Evolutionary conservation across 257 asterid species (phyloP), one percentile per base, ranked within the genome.

Genomic region (Euphrasia confusa): DNA sequence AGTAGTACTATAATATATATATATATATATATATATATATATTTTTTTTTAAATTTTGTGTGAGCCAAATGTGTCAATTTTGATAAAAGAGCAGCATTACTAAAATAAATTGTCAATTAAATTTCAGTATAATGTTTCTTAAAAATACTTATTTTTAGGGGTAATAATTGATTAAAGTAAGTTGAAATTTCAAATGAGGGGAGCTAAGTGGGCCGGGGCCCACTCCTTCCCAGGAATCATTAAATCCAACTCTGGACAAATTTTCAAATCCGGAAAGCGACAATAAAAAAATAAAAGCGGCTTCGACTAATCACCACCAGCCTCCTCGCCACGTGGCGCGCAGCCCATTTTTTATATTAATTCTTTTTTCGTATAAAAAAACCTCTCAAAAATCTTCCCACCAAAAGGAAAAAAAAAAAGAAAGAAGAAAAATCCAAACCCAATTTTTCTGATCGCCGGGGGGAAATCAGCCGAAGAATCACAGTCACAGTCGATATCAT

Each of bases 211-310:
- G 87, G 77, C 9, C 40, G 40, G 40, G 75, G 56, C 80, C 80
- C 76, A 75, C 82, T 58, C 18, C 62, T 17, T 21, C 65, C 50
- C 1, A 66, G 62, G 83, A 83, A 78, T 69, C 83, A 83, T 88
- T 79, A 73, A 85, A 78, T 79, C 80, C 72, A 78, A 65, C 69
- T 80, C 60, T 70, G 74, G 79, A 62, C 68, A 63, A 49, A 65
- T 15, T 73, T 88, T 83, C 49, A 81, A 74, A 72, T 83, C 80
- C 83, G 85, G 66, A 80, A 86, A 79, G 82, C 79, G 79, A 81
- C 80, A 75, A 21, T 35, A 63, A 27, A n/a, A 48, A 63, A 21
- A 21, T 21, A 21, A 67, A 68, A 53, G 65, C 2, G 76, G 65
- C 50, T 40, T 39, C 64, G 54, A 7, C 68, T 67, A 68, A 73